A percentile compares a stretch with the other conserved stretches of the same genome.
These are phyloP conservation scores for Jamesozyma hellenica DNA, from an alignment of 805 yeast genomes.

Conservation along the genomic window DNA sequence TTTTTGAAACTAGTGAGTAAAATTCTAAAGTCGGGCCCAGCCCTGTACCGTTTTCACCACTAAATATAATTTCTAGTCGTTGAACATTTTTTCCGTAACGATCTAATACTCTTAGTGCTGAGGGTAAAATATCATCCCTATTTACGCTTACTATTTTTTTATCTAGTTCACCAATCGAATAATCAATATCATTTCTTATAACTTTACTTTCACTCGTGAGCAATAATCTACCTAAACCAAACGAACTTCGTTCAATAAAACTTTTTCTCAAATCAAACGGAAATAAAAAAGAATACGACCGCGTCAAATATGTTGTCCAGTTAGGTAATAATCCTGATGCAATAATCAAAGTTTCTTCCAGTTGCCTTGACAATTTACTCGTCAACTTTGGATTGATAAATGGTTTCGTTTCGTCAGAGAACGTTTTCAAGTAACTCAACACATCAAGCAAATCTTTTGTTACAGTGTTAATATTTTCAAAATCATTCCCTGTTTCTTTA, in stretches of 20 bases:
- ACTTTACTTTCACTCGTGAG: constrained; percentile 53
- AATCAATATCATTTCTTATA: constrained; percentile 21
- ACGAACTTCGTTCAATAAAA: constrained; percentile 78
- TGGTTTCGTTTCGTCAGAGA: constrained; percentile 14
- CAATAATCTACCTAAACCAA: constrained; percentile 78
- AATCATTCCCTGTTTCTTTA: not conserved
- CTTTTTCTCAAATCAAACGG: constrained; percentile 73
- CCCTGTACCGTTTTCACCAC: constrained; percentile 91
- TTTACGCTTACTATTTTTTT: constrained; percentile 74
- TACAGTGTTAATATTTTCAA: no score
- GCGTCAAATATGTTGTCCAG: constrained; percentile 72
- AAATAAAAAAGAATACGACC: constrained; percentile 68
- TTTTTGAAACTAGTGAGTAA: constrained; percentile 70
- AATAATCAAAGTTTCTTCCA: constrained; percentile 82
- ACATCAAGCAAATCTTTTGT: constrained; percentile 20
- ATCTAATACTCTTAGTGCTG: constrained; percentile 70
- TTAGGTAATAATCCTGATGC: constrained; percentile 79
- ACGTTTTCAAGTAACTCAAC: constrained; percentile 37
- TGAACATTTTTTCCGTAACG: constrained; percentile 73
- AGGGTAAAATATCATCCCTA: constrained; percentile 56
- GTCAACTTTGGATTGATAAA: constrained; percentile 75
- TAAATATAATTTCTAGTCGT: constrained; percentile 75
- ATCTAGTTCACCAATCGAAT: constrained; percentile 50
- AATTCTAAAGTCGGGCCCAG: constrained; percentile 93
- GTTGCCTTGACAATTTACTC: constrained; percentile 74